Conservation (phyloP, 2,329 filamentous ascomycete genomes). For the Aspergillus transmontanensis region DNA sequence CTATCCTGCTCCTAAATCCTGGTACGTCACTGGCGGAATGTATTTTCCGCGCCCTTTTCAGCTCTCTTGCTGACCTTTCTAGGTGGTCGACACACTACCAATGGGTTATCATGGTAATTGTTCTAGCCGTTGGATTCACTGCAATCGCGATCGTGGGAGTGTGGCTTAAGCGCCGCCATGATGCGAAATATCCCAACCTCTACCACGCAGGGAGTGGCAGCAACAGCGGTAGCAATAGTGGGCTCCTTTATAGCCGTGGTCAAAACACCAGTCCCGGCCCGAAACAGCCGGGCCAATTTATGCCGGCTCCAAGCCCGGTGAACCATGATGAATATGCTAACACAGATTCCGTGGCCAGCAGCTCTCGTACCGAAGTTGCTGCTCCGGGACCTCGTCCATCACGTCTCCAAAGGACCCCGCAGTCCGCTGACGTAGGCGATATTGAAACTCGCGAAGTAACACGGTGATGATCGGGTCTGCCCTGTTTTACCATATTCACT, state of each 20-base stretch:
- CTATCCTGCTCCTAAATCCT: conserved; percentile 20
- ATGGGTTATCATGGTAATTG: conserved; percentile 81
- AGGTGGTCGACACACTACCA: conserved; percentile 63
- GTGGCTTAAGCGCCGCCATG: conserved; percentile 72
- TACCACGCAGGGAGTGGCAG: conserved; percentile 31
- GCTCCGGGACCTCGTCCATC: conserved; percentile 21
- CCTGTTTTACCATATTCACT: background rate
- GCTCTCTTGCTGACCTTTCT: background rate
- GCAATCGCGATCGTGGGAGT: conserved; percentile 68
- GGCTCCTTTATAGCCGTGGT: conserved; percentile 22
- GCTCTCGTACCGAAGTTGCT: conserved; percentile 30
- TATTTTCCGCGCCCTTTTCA: background rate
- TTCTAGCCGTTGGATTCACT: conserved; percentile 70
- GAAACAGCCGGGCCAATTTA: conserved; percentile 15
- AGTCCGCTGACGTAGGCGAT: conserved; percentile 18
- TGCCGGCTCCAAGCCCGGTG: conserved; percentile 18
- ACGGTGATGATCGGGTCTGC: conserved; percentile 8
- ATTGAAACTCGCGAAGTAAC: conserved; percentile 31
- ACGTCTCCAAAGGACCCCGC: conserved; percentile 26
- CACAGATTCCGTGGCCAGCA: conserved; percentile 29
- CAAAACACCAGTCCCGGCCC: conserved; percentile 19
- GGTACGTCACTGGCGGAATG: conserved; percentile 23
- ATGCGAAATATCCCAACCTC: conserved; percentile 57
- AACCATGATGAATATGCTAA: conserved; percentile 16
- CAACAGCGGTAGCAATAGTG: conserved; percentile 27